These are phyloP conservation scores for Aspergillus sp. DNA, from an alignment of 2,329 filamentous ascomycete species.

Conservation along the genomic window DNA sequence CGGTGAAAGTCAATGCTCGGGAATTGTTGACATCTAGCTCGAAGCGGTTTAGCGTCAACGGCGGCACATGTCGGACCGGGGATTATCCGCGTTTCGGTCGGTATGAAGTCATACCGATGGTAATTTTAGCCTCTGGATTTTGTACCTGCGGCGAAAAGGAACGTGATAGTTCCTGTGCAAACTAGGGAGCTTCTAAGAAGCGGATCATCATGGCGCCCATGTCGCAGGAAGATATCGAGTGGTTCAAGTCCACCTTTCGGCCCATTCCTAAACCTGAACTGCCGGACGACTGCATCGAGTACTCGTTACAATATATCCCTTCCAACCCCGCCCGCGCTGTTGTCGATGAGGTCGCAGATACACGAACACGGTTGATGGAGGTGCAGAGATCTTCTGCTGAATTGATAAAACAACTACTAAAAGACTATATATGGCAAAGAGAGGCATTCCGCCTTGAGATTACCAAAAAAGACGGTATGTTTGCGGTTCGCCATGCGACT, in stretches of 20 bases:
- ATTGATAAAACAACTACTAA: constrained; percentile 65
- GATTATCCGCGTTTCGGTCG: constrained; percentile 26
- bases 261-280: constrained; percentile 65
- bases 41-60: constrained; percentile 28
- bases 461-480: constrained; percentile 59
- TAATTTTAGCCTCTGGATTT: constrained; percentile 12
- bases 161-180: not conserved
- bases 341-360: constrained; percentile 52
- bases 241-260: constrained; percentile 65
- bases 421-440: constrained; percentile 92
- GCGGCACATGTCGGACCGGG: constrained; percentile 21
- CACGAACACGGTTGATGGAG: constrained; percentile 63
- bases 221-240: constrained; percentile 60
- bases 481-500: not conserved
- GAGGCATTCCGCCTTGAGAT: constrained; percentile 73
- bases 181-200: not conserved
- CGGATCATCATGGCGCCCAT: constrained; percentile 38
- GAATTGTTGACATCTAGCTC: constrained; percentile 45
- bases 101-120: constrained; percentile 36
- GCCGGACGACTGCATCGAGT: constrained; percentile 83
- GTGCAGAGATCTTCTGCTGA: constrained; percentile 68
- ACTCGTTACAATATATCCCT: constrained; percentile 73
- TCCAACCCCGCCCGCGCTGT: constrained; percentile 53
- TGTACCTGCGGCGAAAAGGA: not conserved
- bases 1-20: constrained; percentile 21